Base-by-base conservation (phyloP, 2,329 filamentous ascomycete genomes). In the Alternaria sp. region DNA sequence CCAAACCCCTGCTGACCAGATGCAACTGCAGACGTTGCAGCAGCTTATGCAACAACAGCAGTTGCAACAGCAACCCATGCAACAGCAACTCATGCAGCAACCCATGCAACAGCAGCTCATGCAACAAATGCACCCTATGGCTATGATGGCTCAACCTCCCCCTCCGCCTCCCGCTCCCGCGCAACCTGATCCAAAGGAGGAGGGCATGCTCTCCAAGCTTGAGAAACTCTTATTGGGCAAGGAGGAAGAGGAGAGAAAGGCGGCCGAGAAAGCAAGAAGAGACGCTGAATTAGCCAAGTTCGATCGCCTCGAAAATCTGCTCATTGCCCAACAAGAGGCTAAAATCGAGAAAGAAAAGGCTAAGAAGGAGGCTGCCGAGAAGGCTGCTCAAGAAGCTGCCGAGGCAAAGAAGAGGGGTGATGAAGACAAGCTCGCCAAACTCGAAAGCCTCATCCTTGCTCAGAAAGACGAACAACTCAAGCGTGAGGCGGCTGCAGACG, bases 401-500 rank as follows among this genome's bases (percentile, higher is more conserved):
- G 76, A 77, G 6, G 72, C 73, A 6, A 72, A 72, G 64, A 78
- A 78, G 62, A 75, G 67, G 59, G 75, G 72, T 7, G 76, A 80
- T 36, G 78, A 79, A 58, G 70, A 72, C 60, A 72, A 72, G 54
- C 70, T 72, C 20, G 69, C 58, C 25, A 71, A 72, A 28, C 68
- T 82, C 30, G 75, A 80, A 54, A 74, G 78, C 54, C 68, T 82
- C 25, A 75, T 83, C 55, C 70, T 80, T 53, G 77, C 80, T 52
- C 78, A 80, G 32, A 79, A 81, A 56, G 79, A 82, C 28, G 74
- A 79, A 44, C 77, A 78, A 50, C 62, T 78, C 32, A 78, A 75
- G 48, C 68, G 76, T 9, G 78, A 81, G 59, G 72, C 70, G 20
- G 78, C 74, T 1, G 56, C 67, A 10, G 77, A 75, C 0, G 74